Conservation (phyloP, 2,329 filamentous ascomycete species). For the Rhytidhysteron rufulum region DNA sequence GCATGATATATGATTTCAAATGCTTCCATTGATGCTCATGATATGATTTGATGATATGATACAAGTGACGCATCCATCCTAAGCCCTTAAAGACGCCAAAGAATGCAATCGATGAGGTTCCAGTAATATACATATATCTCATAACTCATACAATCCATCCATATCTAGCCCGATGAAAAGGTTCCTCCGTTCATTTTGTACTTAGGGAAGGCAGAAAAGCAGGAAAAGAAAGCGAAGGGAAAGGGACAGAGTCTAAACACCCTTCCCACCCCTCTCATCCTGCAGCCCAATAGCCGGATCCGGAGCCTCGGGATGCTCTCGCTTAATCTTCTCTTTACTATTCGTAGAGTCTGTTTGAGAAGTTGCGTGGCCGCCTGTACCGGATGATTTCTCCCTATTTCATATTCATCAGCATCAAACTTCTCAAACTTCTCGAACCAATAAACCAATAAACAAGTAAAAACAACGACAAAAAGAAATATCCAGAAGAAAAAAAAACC, state of each 20-base stretch:
- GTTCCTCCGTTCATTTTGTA: too few species aligned
- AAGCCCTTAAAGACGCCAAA: too few species aligned
- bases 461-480: neutral
- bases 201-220: neutral
- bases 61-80: too few species aligned
- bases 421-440: too few species aligned
- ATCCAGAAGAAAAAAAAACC: neutral
- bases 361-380: slow-evolving; percentile 39
- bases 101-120: too few species aligned
- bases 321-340: slow-evolving; percentile 40
- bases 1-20: too few species aligned
- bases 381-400: slow-evolving; percentile 20
- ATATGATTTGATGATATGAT: too few species aligned
- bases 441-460: neutral
- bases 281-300: slow-evolving; percentile 48
- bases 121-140: too few species aligned
- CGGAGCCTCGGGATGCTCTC: slow-evolving; percentile 46
- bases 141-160: too few species aligned
- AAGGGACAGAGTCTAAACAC: slow-evolving; percentile 18
- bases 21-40: too few species aligned
- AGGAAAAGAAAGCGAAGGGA: neutral
- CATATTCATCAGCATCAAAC: neutral
- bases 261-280: slow-evolving; percentile 47
- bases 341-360: slow-evolving; percentile 34
- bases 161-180: too few species aligned